These are phyloP conservation scores for Dactylellina parvicollis DNA, from an alignment of 2,329 filamentous ascomycete genomes.

Conservation along the genomic window DNA sequence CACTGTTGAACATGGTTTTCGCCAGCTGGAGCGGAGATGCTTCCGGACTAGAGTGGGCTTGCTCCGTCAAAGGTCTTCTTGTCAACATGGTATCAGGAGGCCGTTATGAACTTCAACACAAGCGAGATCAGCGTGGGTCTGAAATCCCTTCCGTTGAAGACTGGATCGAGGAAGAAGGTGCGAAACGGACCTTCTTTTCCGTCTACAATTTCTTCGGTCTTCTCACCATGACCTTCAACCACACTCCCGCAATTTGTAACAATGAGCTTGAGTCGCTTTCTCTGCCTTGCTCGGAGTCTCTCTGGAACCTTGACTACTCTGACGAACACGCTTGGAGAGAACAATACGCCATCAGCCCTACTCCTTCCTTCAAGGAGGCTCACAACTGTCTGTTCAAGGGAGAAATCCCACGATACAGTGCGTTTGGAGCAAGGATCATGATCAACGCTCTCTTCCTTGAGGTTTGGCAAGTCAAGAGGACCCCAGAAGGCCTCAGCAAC, in stretches of 20 bases:
- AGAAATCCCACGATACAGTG: slow-evolving; percentile 88
- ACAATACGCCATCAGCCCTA: slow-evolving; percentile 74
- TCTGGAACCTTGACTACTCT: slow-evolving; percentile 86
- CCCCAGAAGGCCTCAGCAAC: slow-evolving; percentile 94
- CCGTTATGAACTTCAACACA: slow-evolving; percentile 92
- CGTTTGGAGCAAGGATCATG: slow-evolving; percentile 96
- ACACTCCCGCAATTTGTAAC: slow-evolving; percentile 96
- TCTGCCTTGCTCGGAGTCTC: slow-evolving; percentile 88
- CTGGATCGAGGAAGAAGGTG: slow-evolving; percentile 97
- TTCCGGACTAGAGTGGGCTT: slow-evolving; percentile 97
- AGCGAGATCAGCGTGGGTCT: slow-evolving; percentile 84
- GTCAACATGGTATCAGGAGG: slow-evolving; percentile 99
- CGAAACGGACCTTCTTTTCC: slow-evolving; percentile 94
- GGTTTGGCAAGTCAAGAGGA: slow-evolving; percentile 99
- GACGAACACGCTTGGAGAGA: slow-evolving; percentile 89
- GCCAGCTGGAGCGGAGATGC: slow-evolving; percentile 98
- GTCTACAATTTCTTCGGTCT: slow-evolving; percentile 99
- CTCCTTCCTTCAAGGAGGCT: slow-evolving; percentile 89
- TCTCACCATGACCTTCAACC: slow-evolving; percentile 94
- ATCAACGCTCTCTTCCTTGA: slow-evolving; percentile 98
- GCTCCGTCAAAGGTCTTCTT: slow-evolving; percentile 96
- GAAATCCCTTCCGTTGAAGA: slow-evolving; percentile 80
- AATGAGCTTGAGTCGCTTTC: slow-evolving; percentile 96
- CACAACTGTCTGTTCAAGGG: slow-evolving; percentile 97
- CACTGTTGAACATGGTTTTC: slow-evolving; percentile 97